Evolutionary conservation across 768 basidiomycete species (phyloP).

Genomic region (Lepiota brunneoincarnata): DNA sequence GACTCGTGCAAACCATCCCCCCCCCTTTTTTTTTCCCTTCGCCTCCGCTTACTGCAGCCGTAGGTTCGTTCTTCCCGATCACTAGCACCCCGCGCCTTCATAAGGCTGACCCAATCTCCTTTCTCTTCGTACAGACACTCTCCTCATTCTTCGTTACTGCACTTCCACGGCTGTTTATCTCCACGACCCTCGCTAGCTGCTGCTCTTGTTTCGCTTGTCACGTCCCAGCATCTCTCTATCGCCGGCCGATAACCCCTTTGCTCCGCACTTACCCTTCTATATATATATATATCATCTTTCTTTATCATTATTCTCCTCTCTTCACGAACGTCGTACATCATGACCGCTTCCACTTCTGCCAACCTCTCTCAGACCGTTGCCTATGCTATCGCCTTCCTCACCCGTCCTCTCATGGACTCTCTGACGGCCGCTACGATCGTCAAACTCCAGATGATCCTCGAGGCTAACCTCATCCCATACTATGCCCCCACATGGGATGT

Average conservation of each 20-base stretch:
- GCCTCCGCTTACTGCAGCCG: conserved; percentile 14
- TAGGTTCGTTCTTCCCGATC: conserved; percentile 12
- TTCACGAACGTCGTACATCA: conserved; percentile 24
- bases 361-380: conserved; percentile 66
- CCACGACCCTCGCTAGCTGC: conserved; percentile 27
- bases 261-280: conserved; percentile 16
- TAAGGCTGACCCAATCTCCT: conserved; percentile 13
- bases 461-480: conserved; percentile 69
- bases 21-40: conserved; percentile 1
- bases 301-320: conserved; percentile 15
- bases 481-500: conserved; percentile 68
- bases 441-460: conserved; percentile 69
- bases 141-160: conserved; percentile 5
- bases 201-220: conserved; percentile 25
- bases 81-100: conserved; percentile 11
- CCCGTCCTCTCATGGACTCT: conserved; percentile 53
- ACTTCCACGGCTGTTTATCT: conserved; percentile 11
- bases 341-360: conserved; percentile 39
- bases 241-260: conserved; percentile 58
- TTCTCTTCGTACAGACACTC: conserved; percentile 12
- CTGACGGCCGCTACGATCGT: conserved; percentile 62
- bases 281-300: conserved; percentile 13
- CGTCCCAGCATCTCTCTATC: conserved; percentile 39
- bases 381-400: conserved; percentile 74
- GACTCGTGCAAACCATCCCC: conserved; percentile 11